Base-by-base conservation (phyloP, 768 basidiomycete genomes). In the Galerina marginata region DNA sequence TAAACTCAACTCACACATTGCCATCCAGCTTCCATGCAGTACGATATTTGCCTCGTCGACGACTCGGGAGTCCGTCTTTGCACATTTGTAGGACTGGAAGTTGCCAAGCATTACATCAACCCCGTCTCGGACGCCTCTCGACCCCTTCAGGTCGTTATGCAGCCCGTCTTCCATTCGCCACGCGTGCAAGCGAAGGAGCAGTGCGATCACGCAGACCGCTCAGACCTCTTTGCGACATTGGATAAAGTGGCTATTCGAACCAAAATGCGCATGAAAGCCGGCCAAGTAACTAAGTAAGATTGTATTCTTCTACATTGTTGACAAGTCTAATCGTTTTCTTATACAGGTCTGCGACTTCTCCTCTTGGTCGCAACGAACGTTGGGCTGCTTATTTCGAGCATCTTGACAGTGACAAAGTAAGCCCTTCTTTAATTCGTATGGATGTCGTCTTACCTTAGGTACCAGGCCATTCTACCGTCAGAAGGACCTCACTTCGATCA, bases 31-130 rank as follows among this genome's bases (percentile, higher is more conserved):
- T 52, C 60, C 16, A 62, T 77, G 29, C 43, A 49, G 6, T 75
- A 71, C 59, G 67, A 74, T 52, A 65, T 73, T 39, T 61, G 62
- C 10, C 58, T 76, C 36, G 62, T 61, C 11, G 65, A 74, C 46
- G 71, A 66, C 36, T 47, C 43, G 6, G 76, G 76, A 9, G 51
- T 44, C 12, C 63, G 68, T 9, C 25, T 64, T 11, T 66, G 65
- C 56, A 63, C 54, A 12, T 62, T 66, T 46, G 16, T 53, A 26
- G 65, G 62, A 20, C 52, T 66, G 2, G 49, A 59, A 12, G 62
- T 66, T 26, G 65, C 65, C 14, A 58, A 59, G 40, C 65, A 66
- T 53, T 52, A 60, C 23, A 60, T 66, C 16, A 58, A 51, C 20
- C 64, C 65, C 26, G 56, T 65, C 2, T 50, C 58, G 15, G 64